A percentile compares a stretch with the other conserved stretches of the same genome.
Evolutionary conservation across 1,284 basidiomycete species (phyloP).

Genomic region (Tylopilus sp.): DNA sequence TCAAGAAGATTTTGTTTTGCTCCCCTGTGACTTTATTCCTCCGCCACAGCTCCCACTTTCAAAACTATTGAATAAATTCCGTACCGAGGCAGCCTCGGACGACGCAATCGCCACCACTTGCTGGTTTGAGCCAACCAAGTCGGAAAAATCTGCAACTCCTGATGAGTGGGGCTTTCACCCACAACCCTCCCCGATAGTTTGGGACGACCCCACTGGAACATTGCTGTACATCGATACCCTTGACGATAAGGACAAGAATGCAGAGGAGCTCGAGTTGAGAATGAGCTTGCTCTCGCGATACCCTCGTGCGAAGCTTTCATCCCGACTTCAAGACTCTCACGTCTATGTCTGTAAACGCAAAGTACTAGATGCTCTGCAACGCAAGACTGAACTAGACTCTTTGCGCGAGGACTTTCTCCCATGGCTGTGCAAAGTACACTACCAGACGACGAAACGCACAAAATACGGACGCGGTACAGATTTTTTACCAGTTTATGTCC

Average conservation of each 20-base stretch:
- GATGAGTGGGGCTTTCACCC: slow-evolving; percentile 63
- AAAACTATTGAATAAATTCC: slow-evolving; percentile 76
- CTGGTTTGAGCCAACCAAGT: slow-evolving; percentile 60
- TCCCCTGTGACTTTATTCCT: slow-evolving; percentile 88
- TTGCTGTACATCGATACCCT: slow-evolving; percentile 68
- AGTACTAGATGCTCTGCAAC: slow-evolving; percentile 69
- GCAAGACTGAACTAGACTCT: slow-evolving; percentile 70
- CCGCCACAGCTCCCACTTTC: slow-evolving; percentile 69
- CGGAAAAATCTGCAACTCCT: slow-evolving; percentile 52
- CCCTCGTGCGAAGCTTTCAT: slow-evolving; percentile 69
- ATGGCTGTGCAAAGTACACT: slow-evolving; percentile 84
- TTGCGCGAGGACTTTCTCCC: slow-evolving; percentile 85
- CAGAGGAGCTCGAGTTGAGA: slow-evolving; percentile 67
- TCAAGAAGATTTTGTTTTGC: slow-evolving; percentile 80
- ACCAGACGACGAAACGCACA: slow-evolving; percentile 54
- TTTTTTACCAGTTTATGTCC: background rate
- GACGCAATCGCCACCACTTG: slow-evolving; percentile 73
- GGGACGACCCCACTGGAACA: slow-evolving; percentile 62
- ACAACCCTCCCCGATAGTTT: slow-evolving; percentile 52
- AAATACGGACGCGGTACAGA: slow-evolving; percentile 55
- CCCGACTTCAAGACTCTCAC: slow-evolving; percentile 78
- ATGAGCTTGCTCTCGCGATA: slow-evolving; percentile 74
- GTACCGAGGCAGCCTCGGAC: slow-evolving; percentile 61
- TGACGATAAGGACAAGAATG: slow-evolving; percentile 63
- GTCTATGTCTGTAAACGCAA: slow-evolving; percentile 82